Evolutionary conservation across 2,329 filamentous ascomycete genomes (phyloP).

Genomic region (Epichloe amarillans): DNA sequence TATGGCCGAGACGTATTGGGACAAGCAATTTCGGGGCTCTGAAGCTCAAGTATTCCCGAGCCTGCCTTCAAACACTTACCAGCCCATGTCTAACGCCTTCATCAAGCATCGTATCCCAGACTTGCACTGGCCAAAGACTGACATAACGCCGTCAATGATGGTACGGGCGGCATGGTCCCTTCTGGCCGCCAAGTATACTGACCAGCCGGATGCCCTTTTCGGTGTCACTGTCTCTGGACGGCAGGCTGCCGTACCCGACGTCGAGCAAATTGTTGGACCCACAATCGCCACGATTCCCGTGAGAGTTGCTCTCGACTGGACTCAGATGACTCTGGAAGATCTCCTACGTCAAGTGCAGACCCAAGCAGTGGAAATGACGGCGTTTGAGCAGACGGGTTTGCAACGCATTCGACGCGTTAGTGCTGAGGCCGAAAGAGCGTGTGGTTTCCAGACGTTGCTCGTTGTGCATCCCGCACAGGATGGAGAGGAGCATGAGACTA

Average conservation of each 20-base stretch:
- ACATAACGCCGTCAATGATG: conserved; percentile 9
- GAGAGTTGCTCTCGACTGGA: conserved; percentile 15
- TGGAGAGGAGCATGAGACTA: neutral
- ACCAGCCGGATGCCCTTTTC: conserved; percentile 17
- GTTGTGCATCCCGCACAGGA: conserved; percentile 8
- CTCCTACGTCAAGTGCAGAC: conserved; percentile 24
- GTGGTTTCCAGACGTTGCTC: conserved; percentile 8
- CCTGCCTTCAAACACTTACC: conserved; percentile 1
- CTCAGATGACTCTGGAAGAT: conserved; percentile 16
- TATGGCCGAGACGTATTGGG: neutral
- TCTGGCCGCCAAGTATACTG: conserved; percentile 21
- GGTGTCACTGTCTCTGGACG: conserved; percentile 14
- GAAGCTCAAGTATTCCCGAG: conserved; percentile 2
- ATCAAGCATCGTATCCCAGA: conserved; percentile 2
- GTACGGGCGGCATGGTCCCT: conserved; percentile 16
- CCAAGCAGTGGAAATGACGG: conserved; percentile 6
- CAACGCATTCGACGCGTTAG: conserved; percentile 6
- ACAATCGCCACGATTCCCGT: conserved; percentile 16
- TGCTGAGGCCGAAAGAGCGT: conserved; percentile 2
- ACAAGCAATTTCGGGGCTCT: conserved; percentile 10
- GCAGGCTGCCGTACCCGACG: conserved; percentile 10
- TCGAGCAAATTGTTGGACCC: conserved; percentile 15
- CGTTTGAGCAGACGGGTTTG: conserved; percentile 9
- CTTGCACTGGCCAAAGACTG: conserved; percentile 1
- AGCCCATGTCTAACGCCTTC: neutral